Base-by-base conservation (phyloP, 2,329 filamentous ascomycete species). In the Neoascochyta sp. region DNA sequence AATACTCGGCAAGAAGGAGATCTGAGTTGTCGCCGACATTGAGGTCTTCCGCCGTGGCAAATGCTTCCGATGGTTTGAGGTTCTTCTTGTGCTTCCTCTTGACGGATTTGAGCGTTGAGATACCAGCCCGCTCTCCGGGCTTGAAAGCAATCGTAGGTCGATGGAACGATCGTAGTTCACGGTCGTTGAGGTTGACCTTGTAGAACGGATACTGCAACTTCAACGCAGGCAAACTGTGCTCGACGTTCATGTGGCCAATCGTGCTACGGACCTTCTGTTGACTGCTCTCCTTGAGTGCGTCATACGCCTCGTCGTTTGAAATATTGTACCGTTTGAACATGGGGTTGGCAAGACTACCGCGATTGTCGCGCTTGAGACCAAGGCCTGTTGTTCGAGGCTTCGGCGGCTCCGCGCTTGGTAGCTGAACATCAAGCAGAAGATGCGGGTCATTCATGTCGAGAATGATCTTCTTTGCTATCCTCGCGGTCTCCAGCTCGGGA, bases 201-300 rank as follows among this genome's bases (percentile, higher is more conserved):
- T 96, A 98, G 70, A 95, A 96, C 21, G 92, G 92, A 78, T 86
- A 96, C 41, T 93, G 86, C 22, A 98, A 69, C 55, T 90, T 89
- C 53, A 90, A 72, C 8, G 92, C 92, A 10, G 92, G 90, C 71
- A 95, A 73, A 62, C 86, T 89, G 66, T 98, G 92, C 60, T 98
- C 92, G 22, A 98, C 81, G n/a, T 84, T 81, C 41, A 95, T 79
- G 54, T 89, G 90, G 24, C 88, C 87, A 39, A 98, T 77, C 2
- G 87, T 94, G 29, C 88, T 92, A 46, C 92, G 81, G 39, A 98
- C 86, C 64, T 95, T 96, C 72, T 86, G 88, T 66, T 94, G 87
- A 55, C 94, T 89, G 55, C 95, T 96, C 63, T 95, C 88, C 64
- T 96, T 96, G 24, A 98, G 76, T 38, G 88, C 79, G 55, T 96